Base-by-base conservation (phyloP, 78 protist species). In the Guillardia theta region DNA sequence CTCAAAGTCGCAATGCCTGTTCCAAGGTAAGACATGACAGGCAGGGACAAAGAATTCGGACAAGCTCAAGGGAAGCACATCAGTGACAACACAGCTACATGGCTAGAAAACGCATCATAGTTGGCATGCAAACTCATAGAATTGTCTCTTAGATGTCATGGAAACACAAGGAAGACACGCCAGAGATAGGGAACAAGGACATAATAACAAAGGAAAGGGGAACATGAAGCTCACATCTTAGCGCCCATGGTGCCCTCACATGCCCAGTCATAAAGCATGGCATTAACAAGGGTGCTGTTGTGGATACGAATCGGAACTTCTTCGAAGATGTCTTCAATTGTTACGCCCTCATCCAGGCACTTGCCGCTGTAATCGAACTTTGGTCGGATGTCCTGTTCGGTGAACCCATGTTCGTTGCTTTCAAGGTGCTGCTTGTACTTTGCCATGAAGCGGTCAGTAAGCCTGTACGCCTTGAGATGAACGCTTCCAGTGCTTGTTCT, bases 241-340 rank as follows among this genome's bases (percentile, higher is more conserved):
- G 39, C 70, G 41, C 83, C 83, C 83, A 70, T 70, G 41, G 83
- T 70, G 77, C 47, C 77, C 80, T 50, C 37, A 27, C 88, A 88
- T 30, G 94, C 96, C 70, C 94, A 37, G 94, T 97, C 97, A 47
- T 64, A 94, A 24, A 97, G 96, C 44, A 97, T 64, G 6, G 96
- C 97, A 93, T 95, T 95, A 50, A 94, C 92, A 6, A 97, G 95
- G 47, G 93, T 95, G 44, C 95, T 37, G 96, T 97, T 97, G 93
- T 96, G 96, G 45, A 97, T 95, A 44, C 30, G 47, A 93, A 97
- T 95, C 48, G 98, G 98, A 22, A 96, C 78, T 94, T 97, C 97
- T 47, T 95, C 96, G 47, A 96, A 96, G 27, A 97, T 93, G 88
- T 95, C 95, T 33, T 87, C 64, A 70, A 95, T 95, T 36, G 93